Percentiles rank a stretch among this genome's conserved stretches.
Evolutionary conservation across 2,329 filamentous ascomycete species (phyloP).

Genomic region (Tolypocladium nubicola): DNA sequence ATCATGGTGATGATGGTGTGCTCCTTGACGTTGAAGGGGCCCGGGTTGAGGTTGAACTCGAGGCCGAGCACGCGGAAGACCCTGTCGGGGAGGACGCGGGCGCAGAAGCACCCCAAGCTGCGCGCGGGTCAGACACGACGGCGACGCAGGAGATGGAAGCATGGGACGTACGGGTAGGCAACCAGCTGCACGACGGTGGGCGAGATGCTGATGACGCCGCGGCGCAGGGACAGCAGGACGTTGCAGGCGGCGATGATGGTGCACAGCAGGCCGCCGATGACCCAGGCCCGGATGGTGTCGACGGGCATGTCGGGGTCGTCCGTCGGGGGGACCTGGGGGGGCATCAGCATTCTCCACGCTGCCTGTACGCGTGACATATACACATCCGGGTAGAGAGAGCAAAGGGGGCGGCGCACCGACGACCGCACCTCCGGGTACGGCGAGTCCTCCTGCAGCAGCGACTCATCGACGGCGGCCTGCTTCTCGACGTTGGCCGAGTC

Average conservation of each 20-base stretch:
- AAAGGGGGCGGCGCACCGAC: slow-evolving; percentile 5
- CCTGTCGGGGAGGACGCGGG: slow-evolving; percentile 17
- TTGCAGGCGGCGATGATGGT: slow-evolving; percentile 48
- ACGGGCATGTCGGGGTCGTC: slow-evolving; percentile 40
- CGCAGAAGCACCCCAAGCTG: slow-evolving; percentile 19
- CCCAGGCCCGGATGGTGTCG: slow-evolving; percentile 52
- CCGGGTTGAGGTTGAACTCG: slow-evolving; percentile 26
- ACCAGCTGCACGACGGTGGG: slow-evolving; percentile 45
- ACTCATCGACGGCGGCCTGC: slow-evolving; percentile 32
- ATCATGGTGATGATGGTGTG: slow-evolving; percentile 37
- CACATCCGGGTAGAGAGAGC: too few species aligned
- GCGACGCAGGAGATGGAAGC: not conserved
- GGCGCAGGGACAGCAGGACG: slow-evolving; percentile 38
- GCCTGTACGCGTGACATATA: too few species aligned
- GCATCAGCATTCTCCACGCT: not conserved
- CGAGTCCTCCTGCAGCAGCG: slow-evolving; percentile 41
- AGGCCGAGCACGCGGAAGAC: slow-evolving; percentile 19
- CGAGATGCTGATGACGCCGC: slow-evolving; percentile 38
- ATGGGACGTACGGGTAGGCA: slow-evolving; percentile 31
- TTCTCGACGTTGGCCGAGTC: slow-evolving; percentile 31
- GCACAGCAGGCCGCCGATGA: slow-evolving; percentile 44
- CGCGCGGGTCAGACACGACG: not conserved
- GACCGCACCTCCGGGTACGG: slow-evolving; percentile 15
- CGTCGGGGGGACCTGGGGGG: slow-evolving; percentile 9
- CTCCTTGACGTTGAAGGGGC: slow-evolving; percentile 35